Percentiles rank a stretch among this genome's conserved stretches.
Conservation (phyloP, 2,329 filamentous ascomycete species). For the Apiospora aurea region DNA sequence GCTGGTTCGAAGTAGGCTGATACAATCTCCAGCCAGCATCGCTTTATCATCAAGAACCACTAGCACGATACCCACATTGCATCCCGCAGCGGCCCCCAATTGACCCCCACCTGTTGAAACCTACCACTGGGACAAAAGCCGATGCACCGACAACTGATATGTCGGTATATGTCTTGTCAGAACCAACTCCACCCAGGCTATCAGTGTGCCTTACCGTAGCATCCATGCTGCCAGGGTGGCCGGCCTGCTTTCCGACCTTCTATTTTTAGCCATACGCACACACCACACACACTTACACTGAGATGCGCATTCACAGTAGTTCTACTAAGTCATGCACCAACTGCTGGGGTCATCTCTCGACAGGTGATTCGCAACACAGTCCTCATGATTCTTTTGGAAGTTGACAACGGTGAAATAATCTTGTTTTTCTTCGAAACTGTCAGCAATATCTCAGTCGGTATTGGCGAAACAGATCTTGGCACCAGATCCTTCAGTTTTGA, state of each 20-base stretch:
- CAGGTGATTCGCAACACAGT: not conserved
- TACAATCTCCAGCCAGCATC: not conserved
- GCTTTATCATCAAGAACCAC: not conserved
- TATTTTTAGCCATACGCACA: not conserved
- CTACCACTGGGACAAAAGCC: too few species aligned
- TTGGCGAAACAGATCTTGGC: too few species aligned
- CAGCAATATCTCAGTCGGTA: not conserved
- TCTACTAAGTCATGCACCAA: not conserved
- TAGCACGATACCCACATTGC: not conserved
- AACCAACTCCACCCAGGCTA: not conserved
- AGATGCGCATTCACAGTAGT: not conserved
- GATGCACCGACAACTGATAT: too few species aligned
- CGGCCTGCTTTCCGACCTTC: not conserved
- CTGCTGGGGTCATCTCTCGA: not conserved
- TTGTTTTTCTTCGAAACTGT: not conserved
- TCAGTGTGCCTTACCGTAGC: not conserved
- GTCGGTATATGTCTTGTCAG: too few species aligned
- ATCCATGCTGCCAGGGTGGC: not conserved
- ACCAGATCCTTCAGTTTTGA: not conserved
- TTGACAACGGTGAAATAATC: not conserved
- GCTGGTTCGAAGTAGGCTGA: not conserved
- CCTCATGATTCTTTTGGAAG: not conserved
- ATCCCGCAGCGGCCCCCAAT: slow-evolving; percentile 3
- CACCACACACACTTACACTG: not conserved
- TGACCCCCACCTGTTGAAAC: too few species aligned